Percentiles rank a stretch among this genome's conserved stretches.
Evolutionary conservation across 1,284 basidiomycete species (phyloP).

Genomic region (Marasmius tenuissimus): DNA sequence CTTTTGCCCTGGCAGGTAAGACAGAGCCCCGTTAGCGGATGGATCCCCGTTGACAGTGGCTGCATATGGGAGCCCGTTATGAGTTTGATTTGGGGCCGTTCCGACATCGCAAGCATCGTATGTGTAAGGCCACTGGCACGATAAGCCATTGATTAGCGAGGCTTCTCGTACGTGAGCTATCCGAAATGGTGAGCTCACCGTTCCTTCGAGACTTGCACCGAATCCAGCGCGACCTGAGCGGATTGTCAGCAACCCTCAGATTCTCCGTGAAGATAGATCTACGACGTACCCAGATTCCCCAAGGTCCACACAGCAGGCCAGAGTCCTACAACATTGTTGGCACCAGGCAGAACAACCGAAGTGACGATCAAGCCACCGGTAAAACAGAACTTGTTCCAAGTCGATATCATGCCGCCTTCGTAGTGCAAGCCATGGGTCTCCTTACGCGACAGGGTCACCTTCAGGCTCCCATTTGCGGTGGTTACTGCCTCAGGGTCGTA

Average conservation of each 20-base stretch:
- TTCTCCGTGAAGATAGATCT: neutral
- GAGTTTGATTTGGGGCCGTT: constrained; percentile 61
- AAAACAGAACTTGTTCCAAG: constrained; percentile 96
- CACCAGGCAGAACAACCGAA: constrained; percentile 82
- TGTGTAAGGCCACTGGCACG: constrained; percentile 68
- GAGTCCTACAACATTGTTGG: constrained; percentile 52
- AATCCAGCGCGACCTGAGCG: constrained; percentile 51
- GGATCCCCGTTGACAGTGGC: constrained; percentile 51
- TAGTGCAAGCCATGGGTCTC: constrained; percentile 44
- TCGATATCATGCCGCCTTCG: constrained; percentile 69
- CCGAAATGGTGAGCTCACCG: constrained; percentile 29
- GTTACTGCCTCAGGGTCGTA: constrained; percentile 81
- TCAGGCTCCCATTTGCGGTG: constrained; percentile 76
- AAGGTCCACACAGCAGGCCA: constrained; percentile 79
- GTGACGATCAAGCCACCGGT: constrained; percentile 79
- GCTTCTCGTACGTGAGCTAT: neutral
- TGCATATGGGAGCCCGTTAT: constrained; percentile 37
- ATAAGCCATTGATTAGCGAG: constrained; percentile 2
- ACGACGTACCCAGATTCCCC: constrained; percentile 56
- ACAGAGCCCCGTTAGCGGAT: constrained; percentile 37
- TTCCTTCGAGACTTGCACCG: constrained; percentile 49
- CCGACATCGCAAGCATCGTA: constrained; percentile 79
- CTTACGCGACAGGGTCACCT: constrained; percentile 74
- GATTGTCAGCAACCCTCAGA: constrained; percentile 23
- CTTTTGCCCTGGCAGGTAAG: constrained; percentile 77